Base-by-base conservation (phyloP, 2,329 filamentous ascomycete species). In the Lithohypha guttulata region DNA sequence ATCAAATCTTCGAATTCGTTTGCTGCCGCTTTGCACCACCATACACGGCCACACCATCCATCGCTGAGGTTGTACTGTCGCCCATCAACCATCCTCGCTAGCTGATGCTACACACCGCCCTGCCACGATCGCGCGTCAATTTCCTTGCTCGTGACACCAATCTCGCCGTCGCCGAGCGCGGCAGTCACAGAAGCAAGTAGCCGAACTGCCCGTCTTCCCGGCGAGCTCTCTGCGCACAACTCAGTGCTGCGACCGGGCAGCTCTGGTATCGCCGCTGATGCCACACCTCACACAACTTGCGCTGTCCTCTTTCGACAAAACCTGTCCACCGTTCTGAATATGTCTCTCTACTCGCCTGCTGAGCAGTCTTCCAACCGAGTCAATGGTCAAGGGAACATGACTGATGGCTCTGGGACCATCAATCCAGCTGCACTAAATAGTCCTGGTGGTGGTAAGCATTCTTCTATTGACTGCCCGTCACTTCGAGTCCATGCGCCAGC, bases 351-450 rank as follows among this genome's bases (percentile, higher is more conserved):
- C 58, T 60, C 62, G 55, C 58, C 63, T 39, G 42, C 54, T 51
- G 62, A 64, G 45, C 58, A 62, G 34, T 53, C 59, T 68, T 69
- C 73, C 60, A 68, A 71, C 61, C 70, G 75, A 63, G 72, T 78
- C 62, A 80, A 79, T 70, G 76, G 77, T 64, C 59, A 70, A 53
- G 61, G 43, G 46, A 43, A 47, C 43, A 52, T 65, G 44, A 68
- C 71, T 55, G 81, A 82, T 73, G 81, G 84, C 61, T 81, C 81
- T 69, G 83, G 81, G 60, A 93, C 85, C 59, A 91, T 93, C 71
- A 84, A 93, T 71, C 85, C 85, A 60, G 84, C 84, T 57, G 83
- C 81, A 49, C 73, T 93, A 68, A 85, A 81, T 67, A 79, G 35
- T 30, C 68, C 78, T 69, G 9, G 35, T 39, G 68, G 78, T 69